Base-by-base conservation (phyloP, 305 asterid species). In the Striga hermonthica region DNA sequence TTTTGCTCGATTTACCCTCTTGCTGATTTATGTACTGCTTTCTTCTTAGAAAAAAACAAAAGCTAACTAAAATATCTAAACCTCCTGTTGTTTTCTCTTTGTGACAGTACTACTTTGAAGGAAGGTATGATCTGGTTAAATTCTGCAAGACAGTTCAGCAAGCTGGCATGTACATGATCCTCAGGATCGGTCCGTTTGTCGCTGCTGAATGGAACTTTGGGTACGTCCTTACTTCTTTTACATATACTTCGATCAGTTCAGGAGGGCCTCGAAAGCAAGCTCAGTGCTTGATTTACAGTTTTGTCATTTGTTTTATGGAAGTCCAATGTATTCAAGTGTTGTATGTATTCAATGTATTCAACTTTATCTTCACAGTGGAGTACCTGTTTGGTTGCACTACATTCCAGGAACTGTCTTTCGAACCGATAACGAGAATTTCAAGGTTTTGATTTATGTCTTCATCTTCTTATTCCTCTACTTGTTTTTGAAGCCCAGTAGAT, bases 191-290 rank as follows among this genome's bases (percentile, higher is more conserved):
- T 41, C 98, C 98, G 8, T 85, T 91, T 74, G 86, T 91, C 16
- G 98, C 98, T 0, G 98, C 96, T 31, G 98, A 91, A 65, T 91
- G 98, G 98, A 86, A 91, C 71, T 91, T 76, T 65, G 96, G 96
- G 98, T 88, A 73, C 6, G 77, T 38, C 61, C 28, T 14, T 22
- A 22, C 31, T 1, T 7, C n/a, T 15, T 16, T 53, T 53, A 15
- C 4, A 9, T 50, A 4, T 14, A 3, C 15, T 50, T 14, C 15
- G 9, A 9, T 4, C 57, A 9, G n/a, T n/a, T n/a, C n/a, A n/a
- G n/a, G n/a, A n/a, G 31, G 31, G 31, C 31, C 31, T 22, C 31
- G 31, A 22, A 22, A 22, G 31, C 31, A 22, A 22, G 31, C 31
- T 22, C 31, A 22, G 31, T 22, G 3, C 47, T 41, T 41, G 47